Evolutionary conservation across 352 stramenopile genomes (phyloP).

Genomic region (Phytopythium vexans): DNA sequence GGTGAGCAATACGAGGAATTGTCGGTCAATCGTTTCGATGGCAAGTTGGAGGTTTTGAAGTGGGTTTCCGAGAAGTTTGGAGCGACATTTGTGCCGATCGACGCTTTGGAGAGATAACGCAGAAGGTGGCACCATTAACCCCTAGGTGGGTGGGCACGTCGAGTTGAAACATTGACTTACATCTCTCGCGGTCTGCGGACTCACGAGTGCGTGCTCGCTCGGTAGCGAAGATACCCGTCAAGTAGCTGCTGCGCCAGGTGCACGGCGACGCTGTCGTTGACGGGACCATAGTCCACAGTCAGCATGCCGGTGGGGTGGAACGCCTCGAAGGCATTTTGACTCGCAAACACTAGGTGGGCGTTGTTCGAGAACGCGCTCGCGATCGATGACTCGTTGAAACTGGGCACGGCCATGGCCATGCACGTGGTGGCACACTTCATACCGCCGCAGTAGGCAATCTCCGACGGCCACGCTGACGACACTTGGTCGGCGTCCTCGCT

Average conservation of each 20-base stretch:
- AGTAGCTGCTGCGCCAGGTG: slow-evolving; percentile 10
- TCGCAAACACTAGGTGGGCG: slow-evolving; percentile 34
- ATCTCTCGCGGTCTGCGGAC: too few relatives aligned
- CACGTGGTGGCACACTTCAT: slow-evolving; percentile 52
- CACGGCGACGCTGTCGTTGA: slow-evolving; percentile 7
- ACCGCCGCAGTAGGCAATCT: slow-evolving; percentile 45
- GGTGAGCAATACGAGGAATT: background rate
- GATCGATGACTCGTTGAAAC: slow-evolving; percentile 36
- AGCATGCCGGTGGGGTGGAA: slow-evolving; percentile 22
- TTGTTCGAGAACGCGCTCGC: slow-evolving; percentile 51
- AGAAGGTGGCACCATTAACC: too few relatives aligned
- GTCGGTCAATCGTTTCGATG: background rate
- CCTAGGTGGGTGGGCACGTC: too few relatives aligned
- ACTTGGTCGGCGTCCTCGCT: slow-evolving; percentile 9
- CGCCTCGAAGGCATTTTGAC: slow-evolving; percentile 26
- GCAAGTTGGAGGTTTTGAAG: slow-evolving; percentile 14
- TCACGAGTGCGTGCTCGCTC: slow-evolving; percentile 1
- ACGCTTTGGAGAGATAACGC: slow-evolving; percentile 13
- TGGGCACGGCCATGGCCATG: slow-evolving; percentile 45
- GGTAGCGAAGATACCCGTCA: slow-evolving; percentile 17
- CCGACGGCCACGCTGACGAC: slow-evolving; percentile 25
- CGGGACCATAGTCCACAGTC: background rate
- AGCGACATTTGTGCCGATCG: slow-evolving; percentile 21
- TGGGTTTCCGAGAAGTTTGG: slow-evolving; percentile 32
- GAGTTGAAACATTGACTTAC: too few relatives aligned